A percentile compares a stretch with the other conserved stretches of the same genome.
These are phyloP conservation scores for Chrysoporthe austroafricana DNA, from an alignment of 2,329 filamentous ascomycete genomes.

Conservation along the genomic window DNA sequence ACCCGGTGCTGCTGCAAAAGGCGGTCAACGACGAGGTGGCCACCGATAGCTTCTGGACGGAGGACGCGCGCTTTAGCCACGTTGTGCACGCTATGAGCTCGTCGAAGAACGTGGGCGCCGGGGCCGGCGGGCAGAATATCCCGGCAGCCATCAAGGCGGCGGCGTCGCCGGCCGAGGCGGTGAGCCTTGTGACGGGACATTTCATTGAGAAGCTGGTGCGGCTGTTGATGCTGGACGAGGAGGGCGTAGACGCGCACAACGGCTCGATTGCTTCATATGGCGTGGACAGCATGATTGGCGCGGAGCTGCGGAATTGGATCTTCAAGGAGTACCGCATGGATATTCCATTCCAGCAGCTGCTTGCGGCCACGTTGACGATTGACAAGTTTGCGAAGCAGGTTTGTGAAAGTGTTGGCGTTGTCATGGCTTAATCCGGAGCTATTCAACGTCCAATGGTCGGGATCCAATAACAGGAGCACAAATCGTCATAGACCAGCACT, in stretches of 20 bases:
- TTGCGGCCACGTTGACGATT: constrained; percentile 37
- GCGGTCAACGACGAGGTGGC: constrained; percentile 26
- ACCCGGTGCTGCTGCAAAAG: constrained; percentile 30
- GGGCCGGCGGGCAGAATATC: constrained; percentile 28
- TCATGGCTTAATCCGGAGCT: no score
- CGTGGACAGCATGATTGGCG: constrained; percentile 43
- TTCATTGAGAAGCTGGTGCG: constrained; percentile 31
- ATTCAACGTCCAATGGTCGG: no score
- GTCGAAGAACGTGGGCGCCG: background rate
- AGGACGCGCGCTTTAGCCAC: constrained; percentile 33
- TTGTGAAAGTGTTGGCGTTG: background rate
- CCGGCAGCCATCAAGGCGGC: constrained; percentile 10
- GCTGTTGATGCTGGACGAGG: constrained; percentile 31
- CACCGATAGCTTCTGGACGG: constrained; percentile 35
- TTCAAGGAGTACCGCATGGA: constrained; percentile 43
- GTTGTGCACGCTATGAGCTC: constrained; percentile 30
- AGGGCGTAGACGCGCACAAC: constrained; percentile 7
- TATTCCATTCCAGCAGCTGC: constrained; percentile 44
- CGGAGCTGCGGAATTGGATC: constrained; percentile 42
- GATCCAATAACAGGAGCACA: no score
- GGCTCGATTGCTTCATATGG: constrained; percentile 38
- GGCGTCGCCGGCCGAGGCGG: background rate
- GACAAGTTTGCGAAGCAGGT: background rate
- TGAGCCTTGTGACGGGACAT: background rate
- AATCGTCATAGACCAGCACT: no score